Base-by-base conservation (phyloP, 169 alveolate species). In the Cryptosporidium canis region DNA sequence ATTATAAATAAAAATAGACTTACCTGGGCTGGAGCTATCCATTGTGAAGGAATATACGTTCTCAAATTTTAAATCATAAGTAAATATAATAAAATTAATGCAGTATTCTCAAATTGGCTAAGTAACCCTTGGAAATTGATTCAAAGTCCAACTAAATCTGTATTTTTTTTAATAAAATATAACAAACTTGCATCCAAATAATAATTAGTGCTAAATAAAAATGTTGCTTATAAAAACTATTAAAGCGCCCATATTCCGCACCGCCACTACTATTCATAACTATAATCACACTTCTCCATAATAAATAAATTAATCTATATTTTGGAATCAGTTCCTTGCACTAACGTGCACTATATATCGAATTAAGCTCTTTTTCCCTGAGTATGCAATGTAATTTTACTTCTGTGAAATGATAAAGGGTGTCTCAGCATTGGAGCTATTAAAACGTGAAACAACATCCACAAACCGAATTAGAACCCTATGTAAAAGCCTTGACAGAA, bases 1-100 rank as follows among this genome's bases (percentile, higher is more conserved):
- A 31, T 11, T 63, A 9, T 63, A 4, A 41, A 44, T 43, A 43
- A 41, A 21, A 24, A 33, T 58, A 7, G 37, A 77, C 87, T 77
- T 77, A 77, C 87, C 87, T 58, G 87, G 87, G 58, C 87, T 77
- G 24, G 65, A 39, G 66, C 47, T 27, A 48, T 77, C 87, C 87
- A 77, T 77, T 33, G 11, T 37, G 24, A 29, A 6, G 43, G 7
- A 67, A 35, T 18, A 51, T 18, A 51, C 11, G 12, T 18, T 21
- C 63, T 51, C 63, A 51, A 51, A 51, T 51, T 0, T 51, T 18
- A 51, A 51, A 51, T 51, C 63, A 51, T 51, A 51, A 21, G 63
- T 51, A 51, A 51, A 51, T 18, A 18, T 5, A 16, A 16, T 1
- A 8, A 51, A 18, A 6, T 21, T 12, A 51, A 21, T 33, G 3